phyloP scores from a whole-genome alignment of 1,284 basidiomycete species.

The Neotropicomus parvogracilis region DNA sequence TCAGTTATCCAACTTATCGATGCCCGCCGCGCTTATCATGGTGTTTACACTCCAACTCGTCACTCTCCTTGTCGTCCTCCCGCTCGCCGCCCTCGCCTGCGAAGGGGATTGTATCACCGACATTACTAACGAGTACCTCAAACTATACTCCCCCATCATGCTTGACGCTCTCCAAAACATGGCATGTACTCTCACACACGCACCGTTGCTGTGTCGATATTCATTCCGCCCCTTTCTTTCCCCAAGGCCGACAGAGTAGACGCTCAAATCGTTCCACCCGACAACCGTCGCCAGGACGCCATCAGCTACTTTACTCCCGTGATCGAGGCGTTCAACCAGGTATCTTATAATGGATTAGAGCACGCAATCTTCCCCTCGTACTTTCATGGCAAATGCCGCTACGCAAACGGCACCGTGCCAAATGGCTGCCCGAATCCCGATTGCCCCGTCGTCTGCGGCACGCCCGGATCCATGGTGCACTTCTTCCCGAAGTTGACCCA shows the following conservation, averaged over 20 bases:
- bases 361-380: conserved; percentile 56
- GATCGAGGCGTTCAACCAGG: conserved; percentile 41
- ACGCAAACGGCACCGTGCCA: conserved; percentile 51
- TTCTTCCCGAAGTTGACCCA: conserved; percentile 50
- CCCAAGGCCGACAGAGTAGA: conserved; percentile 39
- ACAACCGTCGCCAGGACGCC: conserved; percentile 31
- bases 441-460: conserved; percentile 72
- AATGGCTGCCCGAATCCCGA: conserved; percentile 72
- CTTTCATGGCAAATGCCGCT: conserved; percentile 75
- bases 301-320: conserved; percentile 46
- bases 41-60: conserved; percentile 22
- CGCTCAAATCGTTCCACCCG: conserved; percentile 33
- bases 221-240: background rate
- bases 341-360: conserved; percentile 44
- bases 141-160: conserved; percentile 40
- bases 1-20: background rate
- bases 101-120: conserved; percentile 65
- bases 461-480: conserved; percentile 72
- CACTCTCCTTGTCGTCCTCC: conserved; percentile 23
- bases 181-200: conserved; percentile 12
- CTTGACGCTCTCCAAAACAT: conserved; percentile 19
- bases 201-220: background rate
- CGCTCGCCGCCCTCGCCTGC: conserved; percentile 48
- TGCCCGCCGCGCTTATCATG: conserved; percentile 18
- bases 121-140: conserved; percentile 52